A percentile compares a stretch with the other conserved stretches of the same genome.
Conservation (phyloP, 768 basidiomycete genomes). For the Crepidotus variabilis region DNA sequence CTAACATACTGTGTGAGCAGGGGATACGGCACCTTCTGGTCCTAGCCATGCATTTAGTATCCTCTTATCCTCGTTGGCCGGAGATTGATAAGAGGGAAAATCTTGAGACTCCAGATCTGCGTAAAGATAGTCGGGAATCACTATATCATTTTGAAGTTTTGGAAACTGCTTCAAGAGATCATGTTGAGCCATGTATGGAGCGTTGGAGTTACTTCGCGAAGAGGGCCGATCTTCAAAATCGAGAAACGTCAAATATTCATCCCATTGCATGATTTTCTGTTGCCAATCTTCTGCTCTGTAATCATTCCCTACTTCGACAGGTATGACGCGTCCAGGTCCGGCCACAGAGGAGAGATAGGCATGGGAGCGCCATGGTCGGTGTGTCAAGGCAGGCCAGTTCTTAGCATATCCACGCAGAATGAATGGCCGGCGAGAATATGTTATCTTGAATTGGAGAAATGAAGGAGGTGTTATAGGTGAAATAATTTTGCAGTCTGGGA, state of each 20-base stretch:
- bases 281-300: conserved; percentile 82
- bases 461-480: conserved; percentile 50
- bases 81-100: conserved; percentile 55
- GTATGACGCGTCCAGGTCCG: conserved; percentile 82
- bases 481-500: conserved; percentile 29
- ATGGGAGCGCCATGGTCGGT: conserved; percentile 66
- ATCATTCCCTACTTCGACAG: conserved; percentile 84
- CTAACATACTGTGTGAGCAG: conserved; percentile 77
- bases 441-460: conserved; percentile 47
- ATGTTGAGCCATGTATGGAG: conserved; percentile 89
- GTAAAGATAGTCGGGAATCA: conserved; percentile 89
- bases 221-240: conserved; percentile 28
- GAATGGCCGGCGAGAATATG: conserved; percentile 56
- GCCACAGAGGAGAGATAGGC: conserved; percentile 67
- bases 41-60: conserved; percentile 83
- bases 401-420: conserved; percentile 59
- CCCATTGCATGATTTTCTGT: conserved; percentile 76
- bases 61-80: conserved; percentile 59
- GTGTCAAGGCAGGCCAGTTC: conserved; percentile 77
- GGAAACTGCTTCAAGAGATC: conserved; percentile 85
- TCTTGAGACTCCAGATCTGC: conserved; percentile 46
- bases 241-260: conserved; percentile 59
- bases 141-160: conserved; percentile 64
- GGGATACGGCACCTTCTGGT: conserved; percentile 73
- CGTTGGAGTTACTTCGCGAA: conserved; percentile 17